Base-by-base conservation (phyloP, 225 moss, liverwort and hornwort species). In the Antitrichia curtipendula region DNA sequence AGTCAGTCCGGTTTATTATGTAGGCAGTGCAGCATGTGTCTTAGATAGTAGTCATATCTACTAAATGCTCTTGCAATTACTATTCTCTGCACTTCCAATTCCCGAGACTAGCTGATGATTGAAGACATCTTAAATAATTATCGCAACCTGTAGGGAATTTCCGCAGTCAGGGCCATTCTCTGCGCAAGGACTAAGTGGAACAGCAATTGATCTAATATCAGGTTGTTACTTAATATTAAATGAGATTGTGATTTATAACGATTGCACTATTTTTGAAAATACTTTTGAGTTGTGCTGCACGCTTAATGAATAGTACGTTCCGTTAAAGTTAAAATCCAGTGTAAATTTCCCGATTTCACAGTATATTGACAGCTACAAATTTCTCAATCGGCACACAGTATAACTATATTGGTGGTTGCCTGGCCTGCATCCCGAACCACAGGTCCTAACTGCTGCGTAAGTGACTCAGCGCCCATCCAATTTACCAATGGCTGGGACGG, bases 401-500 rank as follows among this genome's bases (percentile, higher is more conserved):
- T 64, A 82, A 75, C 54, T 38, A 9, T 23, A 58, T 36, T 12
- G 56, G n/a, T 45, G 75, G 47, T 29, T 75, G 53, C 64, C 52
- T 52, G 82, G 52, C n/a, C 62, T 87, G 32, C 28, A 72, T 56
- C 41, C 57, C 56, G 27, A 75, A 82, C 25, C 75, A n/a, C 76
- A 88, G 88, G 88, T 56, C 82, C 93, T 12, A 91, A 96, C 75
- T 96, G 95, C 77, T 96, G 95, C 80, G 57, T 94, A 50, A 82
- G 87, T 64, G 90, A 84, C 38, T 50, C 88, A 69, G 50, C 52
- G 41, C 64, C 86, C 13, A 72, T 89, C 32, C 75, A 90, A 57
- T 89, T 93, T 63, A 72, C 79, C 40, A 93, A 93, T 59, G 93
- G 96, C 62, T 96, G 96, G 96, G 96, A 95, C 64, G 96, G 95